Percentiles rank a stretch among this genome's conserved stretches.
phyloP scores from a whole-genome alignment of 2,329 filamentous ascomycete species.

The Sporothrix pseudoabietina region DNA sequence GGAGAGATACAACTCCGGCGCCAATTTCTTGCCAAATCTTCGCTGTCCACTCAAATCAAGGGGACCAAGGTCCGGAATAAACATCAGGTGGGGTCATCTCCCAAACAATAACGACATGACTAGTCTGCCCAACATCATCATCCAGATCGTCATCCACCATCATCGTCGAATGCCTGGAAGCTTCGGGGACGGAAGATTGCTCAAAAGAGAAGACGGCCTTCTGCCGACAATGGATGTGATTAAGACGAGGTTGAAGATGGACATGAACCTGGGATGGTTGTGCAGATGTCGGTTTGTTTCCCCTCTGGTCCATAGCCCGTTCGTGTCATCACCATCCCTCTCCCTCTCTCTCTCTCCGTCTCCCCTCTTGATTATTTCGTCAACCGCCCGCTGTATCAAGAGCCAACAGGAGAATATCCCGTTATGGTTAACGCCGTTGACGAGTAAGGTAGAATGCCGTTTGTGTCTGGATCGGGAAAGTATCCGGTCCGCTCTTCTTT shows the following conservation, averaged over 20 bases:
- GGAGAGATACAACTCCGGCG: background rate
- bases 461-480: background rate
- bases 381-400: background rate
- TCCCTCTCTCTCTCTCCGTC: background rate
- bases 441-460: background rate
- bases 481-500: background rate
- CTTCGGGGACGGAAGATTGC: background rate
- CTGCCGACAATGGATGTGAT: background rate
- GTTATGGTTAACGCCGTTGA: background rate
- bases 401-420: background rate
- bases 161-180: no score
- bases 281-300: background rate
- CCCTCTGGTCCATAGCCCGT: background rate
- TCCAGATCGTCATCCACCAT: background rate
- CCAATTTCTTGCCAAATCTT: background rate
- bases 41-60: background rate
- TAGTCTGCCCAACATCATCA: background rate
- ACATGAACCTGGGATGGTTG: background rate
- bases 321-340: background rate
- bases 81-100: background rate
- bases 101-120: background rate
- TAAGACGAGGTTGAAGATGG: background rate
- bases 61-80: background rate
- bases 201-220: background rate
- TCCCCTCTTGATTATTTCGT: background rate